Conservation (phyloP, 306 rosid species). For the Dryas octopetala region DNA sequence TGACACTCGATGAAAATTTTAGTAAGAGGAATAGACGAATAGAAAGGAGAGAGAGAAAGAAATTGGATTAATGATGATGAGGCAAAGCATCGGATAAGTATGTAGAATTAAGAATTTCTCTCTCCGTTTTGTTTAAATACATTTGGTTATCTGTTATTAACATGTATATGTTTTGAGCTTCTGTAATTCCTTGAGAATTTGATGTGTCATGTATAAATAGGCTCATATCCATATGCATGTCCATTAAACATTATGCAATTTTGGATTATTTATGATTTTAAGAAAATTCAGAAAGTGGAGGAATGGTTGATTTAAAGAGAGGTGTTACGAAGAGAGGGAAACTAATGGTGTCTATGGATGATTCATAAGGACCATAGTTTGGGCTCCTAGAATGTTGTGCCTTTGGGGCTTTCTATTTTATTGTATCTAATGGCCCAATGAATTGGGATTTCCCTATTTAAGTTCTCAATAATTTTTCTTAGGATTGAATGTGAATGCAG, state of each 20-base stretch:
- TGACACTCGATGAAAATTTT: background rate
- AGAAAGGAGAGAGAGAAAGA: background rate
- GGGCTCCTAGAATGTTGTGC: too few relatives aligned
- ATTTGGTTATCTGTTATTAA: background rate
- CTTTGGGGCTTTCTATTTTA: too few relatives aligned
- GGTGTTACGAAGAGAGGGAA: background rate
- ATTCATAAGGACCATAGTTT: background rate
- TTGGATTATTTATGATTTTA: background rate
- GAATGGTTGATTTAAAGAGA: background rate
- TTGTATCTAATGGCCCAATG: too few relatives aligned
- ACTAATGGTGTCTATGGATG: background rate
- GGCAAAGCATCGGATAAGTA: background rate
- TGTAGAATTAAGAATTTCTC: background rate
- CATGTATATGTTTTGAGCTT: background rate
- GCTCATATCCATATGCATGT: background rate
- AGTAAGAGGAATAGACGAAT: background rate
- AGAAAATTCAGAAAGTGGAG: background rate
- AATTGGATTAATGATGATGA: background rate
- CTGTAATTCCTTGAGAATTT: background rate
- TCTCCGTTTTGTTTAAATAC: background rate
- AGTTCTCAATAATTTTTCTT: too few relatives aligned
- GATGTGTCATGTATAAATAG: too few relatives aligned
- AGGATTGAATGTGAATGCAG: too few relatives aligned
- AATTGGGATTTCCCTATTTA: too few relatives aligned
- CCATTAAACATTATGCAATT: background rate